These are phyloP conservation scores for Colletotrichum eleusines DNA, from an alignment of 2,329 filamentous ascomycete species.

Conservation along the genomic window DNA sequence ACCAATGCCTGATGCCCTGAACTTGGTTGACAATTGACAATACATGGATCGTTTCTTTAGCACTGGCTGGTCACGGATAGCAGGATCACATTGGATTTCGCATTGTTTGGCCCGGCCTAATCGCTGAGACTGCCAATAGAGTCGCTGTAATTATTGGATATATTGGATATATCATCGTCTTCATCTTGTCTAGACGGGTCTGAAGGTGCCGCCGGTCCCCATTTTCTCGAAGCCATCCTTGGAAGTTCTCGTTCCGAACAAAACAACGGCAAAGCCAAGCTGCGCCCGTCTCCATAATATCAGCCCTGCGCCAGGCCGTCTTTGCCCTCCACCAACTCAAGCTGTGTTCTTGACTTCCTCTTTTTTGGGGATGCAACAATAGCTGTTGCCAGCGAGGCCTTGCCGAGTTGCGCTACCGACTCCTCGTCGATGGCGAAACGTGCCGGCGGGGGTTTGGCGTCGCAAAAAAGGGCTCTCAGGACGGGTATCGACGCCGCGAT, in stretches of 20 bases:
- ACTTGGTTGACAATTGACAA: neutral
- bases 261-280: neutral
- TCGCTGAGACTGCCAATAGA: neutral
- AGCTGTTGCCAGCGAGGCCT: neutral
- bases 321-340: conserved; percentile 21
- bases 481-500: conserved; percentile 52
- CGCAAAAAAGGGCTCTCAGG: conserved; percentile 46
- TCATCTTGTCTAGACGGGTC: neutral
- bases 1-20: neutral
- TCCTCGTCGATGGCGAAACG: conserved; percentile 33
- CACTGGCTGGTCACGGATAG: neutral
- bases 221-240: neutral
- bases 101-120: neutral
- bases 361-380: neutral
- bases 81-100: no score
- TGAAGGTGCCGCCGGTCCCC: neutral
- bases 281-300: neutral
- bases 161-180: no score
- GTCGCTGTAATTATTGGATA: neutral
- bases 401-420: conserved; percentile 16
- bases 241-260: neutral
- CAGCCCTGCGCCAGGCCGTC: neutral
- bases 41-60: neutral
- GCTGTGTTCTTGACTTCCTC: conserved; percentile 5
- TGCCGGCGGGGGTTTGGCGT: conserved; percentile 22